Evolutionary conservation across 352 stramenopile species (phyloP), one percentile per base, ranked within the genome.

Genomic region (Saprolegnia diclina): DNA sequence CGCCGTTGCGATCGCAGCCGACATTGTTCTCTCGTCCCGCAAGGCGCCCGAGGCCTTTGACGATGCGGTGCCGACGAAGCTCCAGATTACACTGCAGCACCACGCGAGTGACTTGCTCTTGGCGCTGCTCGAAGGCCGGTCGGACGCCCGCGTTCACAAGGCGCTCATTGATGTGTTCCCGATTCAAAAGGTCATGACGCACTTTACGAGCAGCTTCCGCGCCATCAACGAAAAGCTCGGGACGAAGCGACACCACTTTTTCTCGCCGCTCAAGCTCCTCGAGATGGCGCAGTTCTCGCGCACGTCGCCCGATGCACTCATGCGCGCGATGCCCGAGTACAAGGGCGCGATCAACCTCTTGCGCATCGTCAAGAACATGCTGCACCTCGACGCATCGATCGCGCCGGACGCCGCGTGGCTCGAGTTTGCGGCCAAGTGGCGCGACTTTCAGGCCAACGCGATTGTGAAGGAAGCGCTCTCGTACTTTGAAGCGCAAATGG

Each of bases 401-500:
- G 18, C 44, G 13, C 35, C 45, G 10, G 29, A n/a, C 11, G 2
- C 48, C 4, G 32, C 21, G 29, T 69, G 53, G 24, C 14, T 21
- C n/a, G n/a, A 24, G n/a, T 69, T 69, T 29, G 16, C 42, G 4
- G 18, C n/a, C 29, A 16, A 42, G n/a, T 69, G 63, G 63, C 5
- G 38, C 5, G 63, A 69, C 9, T 11, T 61, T 29, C 45, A 61
- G 6, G 50, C 32, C 13, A 69, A 61, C 37, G 37, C 19, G n/a
- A 48, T n/a, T 26, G 63, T 69, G 35, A 52, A 69, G 29, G 35
- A 40, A 7, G 63, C 63, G 19, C 10, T 69, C 16, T 10, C 26
- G 53, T 69, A 61, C 42, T 69, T 69, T 52, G 42, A 69, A 46
- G n/a, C 53, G 18, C 42, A 69, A 24, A 52, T 69, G 42, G 32